Conservation (phyloP, 768 basidiomycete species). For the Suillus discolor region DNA sequence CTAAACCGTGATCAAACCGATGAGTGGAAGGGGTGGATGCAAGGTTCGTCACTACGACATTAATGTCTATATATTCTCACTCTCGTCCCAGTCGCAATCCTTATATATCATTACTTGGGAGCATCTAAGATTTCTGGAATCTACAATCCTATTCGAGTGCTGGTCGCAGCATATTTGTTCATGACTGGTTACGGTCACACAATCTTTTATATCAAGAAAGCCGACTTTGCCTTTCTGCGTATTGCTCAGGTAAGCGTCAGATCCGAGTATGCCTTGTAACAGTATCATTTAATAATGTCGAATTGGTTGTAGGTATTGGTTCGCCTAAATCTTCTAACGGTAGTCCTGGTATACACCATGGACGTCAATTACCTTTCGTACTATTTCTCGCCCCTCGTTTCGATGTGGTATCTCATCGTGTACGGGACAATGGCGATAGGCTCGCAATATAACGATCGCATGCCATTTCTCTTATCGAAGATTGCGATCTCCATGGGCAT, state of each 20-base stretch:
- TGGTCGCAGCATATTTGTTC: slow-evolving; percentile 89
- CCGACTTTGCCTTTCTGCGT: slow-evolving; percentile 79
- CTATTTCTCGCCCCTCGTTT: slow-evolving; percentile 89
- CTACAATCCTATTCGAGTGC: slow-evolving; percentile 86
- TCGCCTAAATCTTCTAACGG: slow-evolving; percentile 81
- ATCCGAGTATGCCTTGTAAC: neutral
- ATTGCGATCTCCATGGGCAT: slow-evolving; percentile 63
- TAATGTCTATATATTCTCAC: slow-evolving; percentile 3
- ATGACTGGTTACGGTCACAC: slow-evolving; percentile 95
- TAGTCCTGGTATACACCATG: slow-evolving; percentile 87
- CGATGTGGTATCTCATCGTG: slow-evolving; percentile 88
- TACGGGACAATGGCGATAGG: slow-evolving; percentile 78
- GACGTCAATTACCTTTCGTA: slow-evolving; percentile 90
- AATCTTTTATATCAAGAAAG: slow-evolving; percentile 87
- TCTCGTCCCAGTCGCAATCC: slow-evolving; percentile 64
- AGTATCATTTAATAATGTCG: slow-evolving; percentile 11
- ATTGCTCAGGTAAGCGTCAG: slow-evolving; percentile 62
- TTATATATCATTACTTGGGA: slow-evolving; percentile 91
- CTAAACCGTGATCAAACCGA: slow-evolving; percentile 92
- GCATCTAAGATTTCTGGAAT: slow-evolving; percentile 93
- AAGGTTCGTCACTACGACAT: slow-evolving; percentile 53
- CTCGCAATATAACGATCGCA: slow-evolving; percentile 70
- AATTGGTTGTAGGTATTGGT: slow-evolving; percentile 59
- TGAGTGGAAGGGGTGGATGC: slow-evolving; percentile 99
- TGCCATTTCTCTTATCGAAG: slow-evolving; percentile 69